Evolutionary conservation across 2,329 filamentous ascomycete genomes (phyloP).

Genomic region (Fonsecaea nubica): DNA sequence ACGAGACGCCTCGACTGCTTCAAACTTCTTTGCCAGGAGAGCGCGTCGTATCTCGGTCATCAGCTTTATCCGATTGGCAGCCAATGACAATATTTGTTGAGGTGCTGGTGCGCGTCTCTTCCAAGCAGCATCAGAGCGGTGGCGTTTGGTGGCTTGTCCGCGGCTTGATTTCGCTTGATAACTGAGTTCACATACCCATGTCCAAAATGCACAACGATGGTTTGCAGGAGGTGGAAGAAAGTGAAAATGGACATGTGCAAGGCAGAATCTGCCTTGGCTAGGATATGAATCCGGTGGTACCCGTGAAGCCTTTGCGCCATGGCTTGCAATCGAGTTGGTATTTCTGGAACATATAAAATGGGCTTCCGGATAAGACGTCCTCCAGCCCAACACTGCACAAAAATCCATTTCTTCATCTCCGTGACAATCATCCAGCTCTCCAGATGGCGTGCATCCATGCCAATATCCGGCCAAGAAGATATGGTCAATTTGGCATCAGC

Average conservation of each 20-base stretch:
- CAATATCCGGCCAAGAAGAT: neutral
- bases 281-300: neutral
- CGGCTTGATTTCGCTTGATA: slow-evolving; percentile 17
- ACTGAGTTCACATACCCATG: neutral
- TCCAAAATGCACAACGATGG: neutral
- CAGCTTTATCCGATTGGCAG: neutral
- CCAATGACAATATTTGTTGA: neutral
- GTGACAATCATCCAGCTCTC: neutral
- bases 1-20: slow-evolving; percentile 28
- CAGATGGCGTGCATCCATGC: neutral
- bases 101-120: neutral
- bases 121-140: neutral
- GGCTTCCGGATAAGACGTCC: neutral
- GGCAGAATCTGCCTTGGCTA: slow-evolving; percentile 1
- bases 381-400: neutral
- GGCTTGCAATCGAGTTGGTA: neutral
- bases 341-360: slow-evolving; percentile 3
- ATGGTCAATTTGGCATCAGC: neutral
- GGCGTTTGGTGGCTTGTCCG: slow-evolving; percentile 15
- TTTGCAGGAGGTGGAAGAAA: neutral
- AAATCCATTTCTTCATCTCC: neutral
- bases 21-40: slow-evolving; percentile 12
- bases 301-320: neutral
- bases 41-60: slow-evolving; percentile 3
- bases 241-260: neutral